Percentiles rank a stretch among this genome's conserved stretches.
Conservation (phyloP, 2,329 filamentous ascomycete genomes). For the Pseudogymnoascus sp. region DNA sequence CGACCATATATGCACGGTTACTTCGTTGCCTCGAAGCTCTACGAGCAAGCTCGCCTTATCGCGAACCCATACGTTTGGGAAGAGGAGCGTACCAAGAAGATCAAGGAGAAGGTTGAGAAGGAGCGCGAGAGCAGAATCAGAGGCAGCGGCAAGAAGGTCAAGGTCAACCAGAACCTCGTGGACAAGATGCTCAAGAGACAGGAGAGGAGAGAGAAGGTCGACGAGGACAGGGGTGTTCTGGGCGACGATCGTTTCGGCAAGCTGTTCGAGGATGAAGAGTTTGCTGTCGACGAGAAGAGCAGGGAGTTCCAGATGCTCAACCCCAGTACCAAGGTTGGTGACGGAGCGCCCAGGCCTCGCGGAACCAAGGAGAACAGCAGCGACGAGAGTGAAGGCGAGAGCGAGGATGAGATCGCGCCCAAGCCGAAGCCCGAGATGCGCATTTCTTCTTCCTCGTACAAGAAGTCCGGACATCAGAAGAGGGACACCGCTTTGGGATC, state of each 20-base stretch:
- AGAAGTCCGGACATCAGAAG: constrained; percentile 45
- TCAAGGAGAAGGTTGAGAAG: constrained; percentile 94
- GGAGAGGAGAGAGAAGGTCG: constrained; percentile 49
- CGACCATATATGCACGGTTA: constrained; percentile 99
- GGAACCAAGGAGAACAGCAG: constrained; percentile 30
- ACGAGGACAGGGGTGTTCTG: constrained; percentile 57
- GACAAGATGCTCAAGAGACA: constrained; percentile 63
- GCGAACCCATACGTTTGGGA: constrained; percentile 91
- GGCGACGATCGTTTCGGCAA: constrained; percentile 78
- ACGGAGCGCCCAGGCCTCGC: constrained; percentile 34
- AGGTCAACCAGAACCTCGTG: constrained; percentile 80
- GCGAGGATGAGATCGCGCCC: constrained; percentile 32
- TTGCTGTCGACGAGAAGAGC: constrained; percentile 81
- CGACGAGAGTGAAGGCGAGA: constrained; percentile 36
- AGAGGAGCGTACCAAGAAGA: constrained; percentile 80
- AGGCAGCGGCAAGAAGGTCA: constrained; percentile 83
- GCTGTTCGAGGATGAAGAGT: constrained; percentile 89
- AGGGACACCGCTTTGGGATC: constrained; percentile 48
- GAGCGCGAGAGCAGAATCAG: constrained; percentile 91
- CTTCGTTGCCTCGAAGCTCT: constrained; percentile 90
- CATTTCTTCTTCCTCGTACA: constrained; percentile 60
- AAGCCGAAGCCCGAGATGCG: constrained; percentile 42
- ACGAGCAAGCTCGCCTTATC: constrained; percentile 89
- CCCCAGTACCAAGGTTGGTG: constrained; percentile 59
- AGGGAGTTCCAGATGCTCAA: constrained; percentile 84